A percentile compares a stretch with the other conserved stretches of the same genome.
phyloP scores from a whole-genome alignment of 1,139 yeast species.

The Saccharomyces pastorianus region DNA sequence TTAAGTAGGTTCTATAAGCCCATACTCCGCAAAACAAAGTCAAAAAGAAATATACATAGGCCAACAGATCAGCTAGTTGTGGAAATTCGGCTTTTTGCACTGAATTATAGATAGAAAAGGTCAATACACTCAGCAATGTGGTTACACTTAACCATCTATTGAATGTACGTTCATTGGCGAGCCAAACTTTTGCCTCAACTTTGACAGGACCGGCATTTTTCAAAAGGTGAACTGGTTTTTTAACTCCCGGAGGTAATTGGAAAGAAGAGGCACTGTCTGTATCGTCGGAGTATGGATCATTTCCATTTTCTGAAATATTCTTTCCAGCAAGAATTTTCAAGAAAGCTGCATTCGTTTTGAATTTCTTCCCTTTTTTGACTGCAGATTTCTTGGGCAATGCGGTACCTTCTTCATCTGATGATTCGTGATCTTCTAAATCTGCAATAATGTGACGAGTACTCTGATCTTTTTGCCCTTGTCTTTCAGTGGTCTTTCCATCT shows the following conservation, averaged over 20 bases:
- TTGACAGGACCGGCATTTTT: constrained; percentile 87
- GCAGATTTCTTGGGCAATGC: constrained; percentile 6
- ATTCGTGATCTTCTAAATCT: constrained; percentile 39
- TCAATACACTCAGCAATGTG: constrained; percentile 76
- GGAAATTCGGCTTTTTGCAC: constrained; percentile 58
- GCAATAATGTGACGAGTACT: not conserved
- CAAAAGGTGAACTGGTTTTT: constrained; percentile 67
- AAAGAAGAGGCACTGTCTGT: constrained; percentile 48
- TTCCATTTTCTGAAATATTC: constrained; percentile 30
- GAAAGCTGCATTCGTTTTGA: constrained; percentile 21
- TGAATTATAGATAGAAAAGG: constrained; percentile 78
- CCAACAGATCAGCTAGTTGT: constrained; percentile 50
- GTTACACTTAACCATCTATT: constrained; percentile 92
- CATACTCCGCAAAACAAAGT: constrained; percentile 79
- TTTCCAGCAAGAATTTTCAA: constrained; percentile 28
- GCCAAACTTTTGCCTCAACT: constrained; percentile 96
- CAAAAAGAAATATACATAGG: constrained; percentile 70
- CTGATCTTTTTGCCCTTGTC: not conserved
- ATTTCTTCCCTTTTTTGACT: constrained; percentile 6
- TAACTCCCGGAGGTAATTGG: constrained; percentile 77
- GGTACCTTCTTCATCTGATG: constrained; percentile 34
- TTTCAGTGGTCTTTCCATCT: not conserved
- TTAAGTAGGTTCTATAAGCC: constrained; percentile 77
- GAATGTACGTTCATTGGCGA: constrained; percentile 95
- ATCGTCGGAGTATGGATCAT: constrained; percentile 77